Base-by-base conservation (phyloP, 2,329 filamentous ascomycete genomes). In the Claviceps sorghi region DNA sequence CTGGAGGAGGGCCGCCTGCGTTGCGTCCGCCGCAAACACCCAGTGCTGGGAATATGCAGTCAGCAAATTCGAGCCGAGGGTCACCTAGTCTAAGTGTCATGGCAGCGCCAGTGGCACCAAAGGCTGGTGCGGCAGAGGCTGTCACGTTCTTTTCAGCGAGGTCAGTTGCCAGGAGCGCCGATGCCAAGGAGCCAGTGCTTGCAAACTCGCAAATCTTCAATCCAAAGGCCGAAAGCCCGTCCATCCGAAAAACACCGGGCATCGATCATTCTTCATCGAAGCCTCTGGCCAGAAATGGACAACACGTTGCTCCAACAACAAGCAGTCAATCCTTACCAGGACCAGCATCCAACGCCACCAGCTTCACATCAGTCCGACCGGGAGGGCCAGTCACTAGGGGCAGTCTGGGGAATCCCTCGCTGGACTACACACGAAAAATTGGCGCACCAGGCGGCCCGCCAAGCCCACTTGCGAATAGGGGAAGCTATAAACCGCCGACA, bases 211-310 rank as follows among this genome's bases (percentile, higher is more conserved):
- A 79, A 13, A 71, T 75, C 26, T 91, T 90, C 65, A 84, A 90
- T 59, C 85, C 84, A 2, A 82, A 82, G 53, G 76, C 81, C 6
- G 84, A 90, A 60, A 88, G 83, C 55, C 89, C 90, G 0, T 93
- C 89, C 0, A 89, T 95, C 62, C 80, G 88, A 55, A 90, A 91
- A 64, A 96, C 91, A 0, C 85, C 86, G 0, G 90, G 90, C 2
- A 78, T 96, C 41, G 88, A 96, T 61, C 88, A 94, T 62, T 81
- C 71, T 22, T 83, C 80, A 50, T 90, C 86, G 4, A 83, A 84
- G 50, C 88, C 89, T 0, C 70, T 95, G 2, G 77, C 76, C 4
- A 78, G 76, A 56, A 74, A 72, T 46, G 69, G 74, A 0, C 72
- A 77, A 56, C 77, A 82, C 53, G 69, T 80, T 0, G 64, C 73